Evolutionary conservation across 106 monocot species (phyloP).

Genomic region (Hemerocallis citrina): DNA sequence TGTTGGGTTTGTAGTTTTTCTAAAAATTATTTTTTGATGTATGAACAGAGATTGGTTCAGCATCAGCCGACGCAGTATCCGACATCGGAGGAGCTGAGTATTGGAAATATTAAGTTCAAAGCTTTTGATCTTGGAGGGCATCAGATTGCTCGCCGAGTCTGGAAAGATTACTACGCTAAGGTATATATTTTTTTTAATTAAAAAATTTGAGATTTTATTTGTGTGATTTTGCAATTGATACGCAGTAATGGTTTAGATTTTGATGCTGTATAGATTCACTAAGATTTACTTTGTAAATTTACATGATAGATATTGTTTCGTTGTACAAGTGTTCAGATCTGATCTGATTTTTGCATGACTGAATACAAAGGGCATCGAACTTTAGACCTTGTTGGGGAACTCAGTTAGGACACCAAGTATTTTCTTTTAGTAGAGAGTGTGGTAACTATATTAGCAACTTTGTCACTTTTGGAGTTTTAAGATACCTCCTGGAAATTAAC

Average conservation of each 20-base stretch:
- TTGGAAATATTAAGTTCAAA: conserved; percentile 67
- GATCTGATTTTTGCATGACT: too few relatives aligned
- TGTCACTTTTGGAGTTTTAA: too few relatives aligned
- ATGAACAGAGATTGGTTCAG: conserved; percentile 50
- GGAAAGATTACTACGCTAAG: conserved; percentile 74
- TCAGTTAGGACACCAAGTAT: too few relatives aligned
- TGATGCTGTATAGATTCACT: too few relatives aligned
- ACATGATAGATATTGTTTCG: background rate
- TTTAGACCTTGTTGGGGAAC: too few relatives aligned
- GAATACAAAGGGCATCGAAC: too few relatives aligned
- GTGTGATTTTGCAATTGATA: background rate
- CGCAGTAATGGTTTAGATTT: too few relatives aligned
- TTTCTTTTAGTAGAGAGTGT: too few relatives aligned
- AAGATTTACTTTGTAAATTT: background rate
- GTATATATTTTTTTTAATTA: conserved; percentile 17
- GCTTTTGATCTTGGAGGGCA: conserved; percentile 69
- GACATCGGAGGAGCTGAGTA: conserved; percentile 58
- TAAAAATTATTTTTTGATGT: too few relatives aligned
- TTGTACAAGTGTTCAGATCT: background rate
- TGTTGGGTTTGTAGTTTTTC: too few relatives aligned
- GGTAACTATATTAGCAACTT: too few relatives aligned
- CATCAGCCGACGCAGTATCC: conserved; percentile 66
- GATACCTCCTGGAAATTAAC: too few relatives aligned
- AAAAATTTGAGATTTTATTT: background rate
- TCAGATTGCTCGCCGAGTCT: conserved; percentile 53